These are phyloP conservation scores for Daldinia decipiens DNA, from an alignment of 495 filamentous ascomycete genomes.

Conservation along the genomic window DNA sequence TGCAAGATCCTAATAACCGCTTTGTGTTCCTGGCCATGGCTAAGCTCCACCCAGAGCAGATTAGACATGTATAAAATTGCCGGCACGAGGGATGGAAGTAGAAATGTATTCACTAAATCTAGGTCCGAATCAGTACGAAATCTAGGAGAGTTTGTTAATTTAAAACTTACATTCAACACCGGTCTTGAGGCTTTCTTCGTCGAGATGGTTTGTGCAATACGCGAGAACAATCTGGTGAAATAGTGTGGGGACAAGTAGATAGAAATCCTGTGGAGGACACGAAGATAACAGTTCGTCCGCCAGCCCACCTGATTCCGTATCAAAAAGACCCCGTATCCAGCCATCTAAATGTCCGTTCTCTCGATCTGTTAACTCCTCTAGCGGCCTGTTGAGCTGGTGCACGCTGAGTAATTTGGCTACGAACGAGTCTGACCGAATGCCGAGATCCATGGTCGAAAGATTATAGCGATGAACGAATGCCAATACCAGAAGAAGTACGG, in stretches of 20 bases:
- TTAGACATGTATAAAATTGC: constrained; percentile 83
- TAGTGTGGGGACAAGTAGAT: constrained; percentile 86
- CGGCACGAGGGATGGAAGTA: constrained; percentile 86
- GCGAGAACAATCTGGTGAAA: constrained; percentile 87
- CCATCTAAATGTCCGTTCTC: constrained; percentile 79
- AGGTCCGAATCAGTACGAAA: constrained; percentile 12
- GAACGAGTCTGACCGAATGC: constrained; percentile 73
- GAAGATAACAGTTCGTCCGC: constrained; percentile 89
- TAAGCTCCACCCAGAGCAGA: constrained; percentile 74
- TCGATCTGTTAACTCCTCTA: constrained; percentile 74
- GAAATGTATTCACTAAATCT: constrained; percentile 89
- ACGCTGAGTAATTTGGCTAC: constrained; percentile 77
- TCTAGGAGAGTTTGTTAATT: not conserved
- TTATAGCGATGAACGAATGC: constrained; percentile 87
- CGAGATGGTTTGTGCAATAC: constrained; percentile 72
- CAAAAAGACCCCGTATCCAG: constrained; percentile 91
- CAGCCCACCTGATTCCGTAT: constrained; percentile 76
- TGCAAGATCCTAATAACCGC: constrained; percentile 79
- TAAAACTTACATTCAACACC: constrained; percentile 82
- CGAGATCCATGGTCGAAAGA: constrained; percentile 74
- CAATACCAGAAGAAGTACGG: constrained; percentile 83
- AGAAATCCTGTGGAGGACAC: constrained; percentile 94
- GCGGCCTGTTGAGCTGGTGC: constrained; percentile 67
- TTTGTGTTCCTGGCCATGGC: constrained; percentile 56
- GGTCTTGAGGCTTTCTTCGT: constrained; percentile 82